A percentile compares a stretch with the other conserved stretches of the same genome.
phyloP scores from a whole-genome alignment of 495 filamentous ascomycete species.

The Halenospora varia region DNA sequence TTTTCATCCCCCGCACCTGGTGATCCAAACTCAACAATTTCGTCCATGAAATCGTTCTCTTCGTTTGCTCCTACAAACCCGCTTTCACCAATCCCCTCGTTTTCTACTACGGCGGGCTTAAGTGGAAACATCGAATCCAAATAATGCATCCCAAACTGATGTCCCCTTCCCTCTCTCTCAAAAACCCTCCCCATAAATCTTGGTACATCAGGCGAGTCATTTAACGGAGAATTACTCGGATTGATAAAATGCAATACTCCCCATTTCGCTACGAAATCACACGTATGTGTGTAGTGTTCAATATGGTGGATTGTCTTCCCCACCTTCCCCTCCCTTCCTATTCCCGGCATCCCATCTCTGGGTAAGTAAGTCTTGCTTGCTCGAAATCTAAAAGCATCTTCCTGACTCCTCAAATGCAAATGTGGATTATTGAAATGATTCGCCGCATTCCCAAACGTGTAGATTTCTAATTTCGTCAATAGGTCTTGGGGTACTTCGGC shows the following conservation, averaged over 20 bases:
- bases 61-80: slow-evolving; percentile 11
- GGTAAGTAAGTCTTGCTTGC: slow-evolving; percentile 4
- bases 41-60: slow-evolving; percentile 56
- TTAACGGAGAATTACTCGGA: slow-evolving; percentile 21
- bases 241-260: slow-evolving; percentile 68
- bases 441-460: slow-evolving; percentile 80
- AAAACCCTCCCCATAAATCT: slow-evolving; percentile 78
- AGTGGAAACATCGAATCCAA: slow-evolving; percentile 75
- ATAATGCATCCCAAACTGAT: slow-evolving; percentile 79
- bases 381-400: slow-evolving; percentile 21
- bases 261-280: slow-evolving; percentile 72
- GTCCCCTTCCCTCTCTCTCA: slow-evolving; percentile 59
- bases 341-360: no score
- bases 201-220: slow-evolving; percentile 18
- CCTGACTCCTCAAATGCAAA: slow-evolving; percentile 26
- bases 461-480: slow-evolving; percentile 70
- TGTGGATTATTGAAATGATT: slow-evolving; percentile 88
- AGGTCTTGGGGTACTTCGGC: slow-evolving; percentile 67
- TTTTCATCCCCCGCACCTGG: neutral
- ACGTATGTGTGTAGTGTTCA: slow-evolving; percentile 79
- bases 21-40: slow-evolving; percentile 30
- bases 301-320: slow-evolving; percentile 63
- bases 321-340: no score
- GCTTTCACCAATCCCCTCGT: slow-evolving; percentile 9
- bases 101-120: slow-evolving; percentile 7